A percentile compares a stretch with the other conserved stretches of the same genome.
These are phyloP conservation scores for Neurospora pannonica DNA, from an alignment of 495 filamentous ascomycete genomes.

Conservation along the genomic window DNA sequence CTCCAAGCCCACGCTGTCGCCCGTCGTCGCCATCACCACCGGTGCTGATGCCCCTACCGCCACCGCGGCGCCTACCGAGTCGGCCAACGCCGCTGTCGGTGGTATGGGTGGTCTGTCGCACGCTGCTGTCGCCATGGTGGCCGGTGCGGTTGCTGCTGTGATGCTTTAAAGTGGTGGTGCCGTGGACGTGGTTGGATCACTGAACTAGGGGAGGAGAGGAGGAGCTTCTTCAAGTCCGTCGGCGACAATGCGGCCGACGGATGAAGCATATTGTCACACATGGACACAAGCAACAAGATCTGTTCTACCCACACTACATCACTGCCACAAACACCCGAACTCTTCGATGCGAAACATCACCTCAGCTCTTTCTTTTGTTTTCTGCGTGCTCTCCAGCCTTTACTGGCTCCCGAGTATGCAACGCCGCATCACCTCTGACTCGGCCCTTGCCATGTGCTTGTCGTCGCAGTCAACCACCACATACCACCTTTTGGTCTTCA, in stretches of 20 bases:
- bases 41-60: slow-evolving; percentile 16
- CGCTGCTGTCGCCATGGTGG: slow-evolving; percentile 32
- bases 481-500: neutral
- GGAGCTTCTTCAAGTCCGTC: neutral
- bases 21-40: slow-evolving; percentile 13
- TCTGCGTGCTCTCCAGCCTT: neutral
- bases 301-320: neutral
- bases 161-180: slow-evolving; percentile 27
- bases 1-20: slow-evolving; percentile 4
- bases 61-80: slow-evolving; percentile 8
- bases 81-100: slow-evolving; percentile 24
- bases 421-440: neutral
- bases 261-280: neutral
- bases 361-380: neutral
- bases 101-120: slow-evolving; percentile 27
- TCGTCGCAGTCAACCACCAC: neutral
- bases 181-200: neutral
- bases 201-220: neutral
- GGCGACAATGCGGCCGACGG: neutral
- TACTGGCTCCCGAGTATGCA: neutral
- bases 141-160: slow-evolving; percentile 35
- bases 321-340: neutral
- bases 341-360: neutral
- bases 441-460: neutral
- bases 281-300: neutral